A percentile compares a stretch with the other conserved stretches of the same genome.
These are phyloP conservation scores for Silene coronaria DNA, from an alignment of 179 eudicot genomes.

Conservation along the genomic window DNA sequence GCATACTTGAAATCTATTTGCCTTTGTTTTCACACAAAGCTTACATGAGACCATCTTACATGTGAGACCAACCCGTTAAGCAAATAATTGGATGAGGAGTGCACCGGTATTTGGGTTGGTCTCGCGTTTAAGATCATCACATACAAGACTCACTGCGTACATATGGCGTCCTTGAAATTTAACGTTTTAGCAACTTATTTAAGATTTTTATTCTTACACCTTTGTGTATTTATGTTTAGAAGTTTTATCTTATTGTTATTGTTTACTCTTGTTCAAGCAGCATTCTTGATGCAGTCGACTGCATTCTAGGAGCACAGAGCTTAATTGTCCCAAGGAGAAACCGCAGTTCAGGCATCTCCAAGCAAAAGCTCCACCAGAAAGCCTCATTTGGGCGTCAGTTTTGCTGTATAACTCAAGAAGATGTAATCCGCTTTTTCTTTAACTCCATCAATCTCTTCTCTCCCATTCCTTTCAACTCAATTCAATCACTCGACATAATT, in stretches of 20 bases:
- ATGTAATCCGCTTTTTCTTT: constrained; percentile 70
- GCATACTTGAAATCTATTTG: constrained; percentile 17
- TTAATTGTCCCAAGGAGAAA: constrained; percentile 51
- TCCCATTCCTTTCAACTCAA: constrained; percentile 47
- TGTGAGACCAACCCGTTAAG: too few species aligned
- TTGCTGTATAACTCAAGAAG: constrained; percentile 82
- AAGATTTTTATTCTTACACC: background rate
- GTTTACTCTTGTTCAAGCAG: constrained; percentile 30
- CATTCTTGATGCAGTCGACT: constrained; percentile 66
- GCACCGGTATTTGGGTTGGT: too few species aligned
- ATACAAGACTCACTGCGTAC: too few species aligned
- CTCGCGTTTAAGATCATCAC: too few species aligned
- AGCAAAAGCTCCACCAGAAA: constrained; percentile 36
- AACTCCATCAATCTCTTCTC: constrained; percentile 72
- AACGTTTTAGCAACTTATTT: background rate
- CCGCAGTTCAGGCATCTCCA: constrained; percentile 23
- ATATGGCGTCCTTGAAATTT: background rate
- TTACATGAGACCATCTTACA: background rate
- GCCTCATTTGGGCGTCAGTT: constrained; percentile 26
- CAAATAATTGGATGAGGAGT: too few species aligned
- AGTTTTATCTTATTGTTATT: constrained; percentile 6
- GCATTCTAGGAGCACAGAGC: constrained; percentile 66
- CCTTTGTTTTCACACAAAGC: background rate
- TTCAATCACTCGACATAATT: constrained; percentile 56
- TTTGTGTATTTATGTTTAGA: too few species aligned